Conservation (phyloP, 352 stramenopile genomes). For the Phytopythium helicoides region DNA sequence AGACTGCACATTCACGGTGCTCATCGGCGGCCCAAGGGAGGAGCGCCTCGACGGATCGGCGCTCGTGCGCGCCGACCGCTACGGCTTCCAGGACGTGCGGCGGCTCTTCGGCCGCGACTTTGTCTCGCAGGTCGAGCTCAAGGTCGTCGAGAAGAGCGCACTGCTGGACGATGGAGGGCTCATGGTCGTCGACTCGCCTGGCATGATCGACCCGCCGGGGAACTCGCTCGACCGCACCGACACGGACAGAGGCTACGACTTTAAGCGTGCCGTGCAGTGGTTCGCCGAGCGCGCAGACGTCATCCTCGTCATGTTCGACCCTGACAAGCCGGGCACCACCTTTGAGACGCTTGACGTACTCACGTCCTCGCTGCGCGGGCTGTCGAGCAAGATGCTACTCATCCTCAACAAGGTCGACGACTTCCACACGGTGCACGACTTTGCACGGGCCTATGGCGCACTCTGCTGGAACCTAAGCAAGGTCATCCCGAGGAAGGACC, state of each 20-base stretch:
- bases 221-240: slow-evolving; percentile 60
- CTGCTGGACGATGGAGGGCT: slow-evolving; percentile 77
- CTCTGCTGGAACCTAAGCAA: slow-evolving; percentile 90
- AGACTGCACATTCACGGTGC: slow-evolving; percentile 83
- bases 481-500: slow-evolving; percentile 82
- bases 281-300: slow-evolving; percentile 84
- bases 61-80: slow-evolving; percentile 65
- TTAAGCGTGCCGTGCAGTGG: slow-evolving; percentile 86
- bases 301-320: slow-evolving; percentile 89
- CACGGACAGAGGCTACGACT: slow-evolving; percentile 81
- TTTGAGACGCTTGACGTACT: slow-evolving; percentile 89
- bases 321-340: slow-evolving; percentile 84
- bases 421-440: slow-evolving; percentile 85
- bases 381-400: slow-evolving; percentile 80
- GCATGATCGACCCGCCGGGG: slow-evolving; percentile 86
- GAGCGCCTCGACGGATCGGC: slow-evolving; percentile 79
- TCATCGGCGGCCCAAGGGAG: slow-evolving; percentile 62
- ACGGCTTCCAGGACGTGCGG: slow-evolving; percentile 80
- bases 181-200: slow-evolving; percentile 84
- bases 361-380: slow-evolving; percentile 66
- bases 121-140: slow-evolving; percentile 86
- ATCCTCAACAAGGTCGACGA: slow-evolving; percentile 91
- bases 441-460: slow-evolving; percentile 79
- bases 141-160: slow-evolving; percentile 62
- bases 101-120: slow-evolving; percentile 77